phyloP scores from a whole-genome alignment of 1,139 yeast genomes.

The Blastobotrys petasosporus region DNA sequence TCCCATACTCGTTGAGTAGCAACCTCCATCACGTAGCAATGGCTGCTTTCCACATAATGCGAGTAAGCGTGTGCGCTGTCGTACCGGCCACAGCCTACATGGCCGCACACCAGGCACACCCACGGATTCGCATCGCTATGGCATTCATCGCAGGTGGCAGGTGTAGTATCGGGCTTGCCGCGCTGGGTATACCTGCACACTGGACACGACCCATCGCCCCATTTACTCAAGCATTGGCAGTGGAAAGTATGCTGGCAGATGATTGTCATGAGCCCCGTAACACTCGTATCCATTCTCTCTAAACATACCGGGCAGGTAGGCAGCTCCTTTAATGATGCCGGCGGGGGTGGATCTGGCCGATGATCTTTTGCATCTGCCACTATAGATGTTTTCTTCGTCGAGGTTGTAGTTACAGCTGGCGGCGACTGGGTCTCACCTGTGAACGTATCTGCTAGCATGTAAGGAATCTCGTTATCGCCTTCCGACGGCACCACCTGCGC shows the following conservation, averaged over 20 bases:
- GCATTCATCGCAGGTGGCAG: conserved; percentile 44
- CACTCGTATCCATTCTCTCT: conserved; percentile 78
- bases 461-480: conserved; percentile 45
- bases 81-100: conserved; percentile 85
- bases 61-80: conserved; percentile 81
- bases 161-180: background rate
- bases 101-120: conserved; percentile 89
- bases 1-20: conserved; percentile 90
- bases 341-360: conserved; percentile 32
- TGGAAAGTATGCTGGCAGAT: conserved; percentile 94
- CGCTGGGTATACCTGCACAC: conserved; percentile 70
- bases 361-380: background rate
- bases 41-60: conserved; percentile 73
- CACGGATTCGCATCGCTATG: conserved; percentile 65
- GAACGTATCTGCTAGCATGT: conserved; percentile 69
- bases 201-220: conserved; percentile 91
- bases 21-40: conserved; percentile 89
- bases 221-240: conserved; percentile 78
- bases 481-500: conserved; percentile 14
- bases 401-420: background rate
- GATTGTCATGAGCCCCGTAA: conserved; percentile 79
- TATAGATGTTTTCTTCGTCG: background rate
- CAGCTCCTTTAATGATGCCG: conserved; percentile 47
- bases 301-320: conserved; percentile 94
- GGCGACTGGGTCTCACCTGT: conserved; percentile 30